Evolutionary conservation across 148 eudicot genomes (phyloP), one percentile per base, ranked within the genome.

Genomic region (Rheum nobile): DNA sequence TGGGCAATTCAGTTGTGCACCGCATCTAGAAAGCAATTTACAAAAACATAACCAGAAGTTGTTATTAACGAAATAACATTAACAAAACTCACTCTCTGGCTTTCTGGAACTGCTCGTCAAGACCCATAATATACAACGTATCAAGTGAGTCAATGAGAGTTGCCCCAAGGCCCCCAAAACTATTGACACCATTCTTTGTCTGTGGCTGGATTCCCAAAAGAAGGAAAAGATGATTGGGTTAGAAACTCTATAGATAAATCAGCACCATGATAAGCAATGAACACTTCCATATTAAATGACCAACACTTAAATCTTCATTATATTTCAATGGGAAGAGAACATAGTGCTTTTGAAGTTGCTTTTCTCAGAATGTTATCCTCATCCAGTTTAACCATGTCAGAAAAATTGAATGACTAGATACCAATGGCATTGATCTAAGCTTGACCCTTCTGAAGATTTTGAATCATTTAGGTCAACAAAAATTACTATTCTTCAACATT

Each of bases 81-180:
- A 54, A 54, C 55, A 48, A 54, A 6, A 54, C 97, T 88, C 77
- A 96, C 99, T 87, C 97, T 89, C 87, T 85, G 78, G 99, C 99
- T 80, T 83, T 92, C 80, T 90, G 91, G 76, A 96, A 95, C 82
- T 96, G 94, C 71, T 96, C 99, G 46, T 96, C 86, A 41, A 96
- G 86, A 34, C 97, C 99, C 99, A 96, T 96, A 76, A 96, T 92
- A 74, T 92, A 92, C 84, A 96, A 75, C 8, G 99, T 96, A 83
- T 92, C 99, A 80, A 96, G 92, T 35, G 97, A 82, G 82, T 96
- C 99, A 77, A 96, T 79, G 65, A 96, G 71, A 68, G 97, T 96
- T 63, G 99, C 99, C 76, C 99, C 99, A 75, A 96, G 96, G 77
- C 99, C 99, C 67, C 99, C 99, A 78, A 96, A 96, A 87, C 99